Base-by-base conservation (phyloP, 78 protist species). In the Isochrysis galbana region DNA sequence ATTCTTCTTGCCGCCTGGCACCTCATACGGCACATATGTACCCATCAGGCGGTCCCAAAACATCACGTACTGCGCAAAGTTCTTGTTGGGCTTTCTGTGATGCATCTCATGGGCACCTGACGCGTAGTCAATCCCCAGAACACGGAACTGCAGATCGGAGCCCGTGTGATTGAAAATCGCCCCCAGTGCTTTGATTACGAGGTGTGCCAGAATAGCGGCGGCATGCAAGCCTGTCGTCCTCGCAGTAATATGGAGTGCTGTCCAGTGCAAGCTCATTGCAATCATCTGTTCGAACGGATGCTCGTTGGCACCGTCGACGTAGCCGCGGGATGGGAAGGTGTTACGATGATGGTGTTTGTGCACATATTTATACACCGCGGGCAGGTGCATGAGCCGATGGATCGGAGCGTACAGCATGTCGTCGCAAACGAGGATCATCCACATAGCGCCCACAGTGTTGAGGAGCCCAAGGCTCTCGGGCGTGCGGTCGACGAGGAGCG, bases 1-100 rank as follows among this genome's bases (percentile, higher is more conserved):
- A 10, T 54, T 19, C 67, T 54, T 54, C 67, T 54, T 54, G 32
- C 32, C 67, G 19, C 19, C 67, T 19, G 67, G 10, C 32, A 19
- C 19, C 47, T 39, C 51, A 36, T 80, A 80, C 48, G 3, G 32
- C 55, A 7, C 2, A 38, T 41, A 80, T 3, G 88, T 42, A 19
- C 88, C 88, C 88, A 80, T 80, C 36, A 80, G 36, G 41, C 38
- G 51, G 23, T 80, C 88, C 55, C 54, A 44, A 5, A 44, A 32
- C 88, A 80, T 80, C 29, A 80, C 51, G 54, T 80, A 80, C 88
- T 80, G 88, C 36, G 88, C 88, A 29, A 21, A 80, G 54, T 80
- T 80, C 41, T 2, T 23, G 19, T 7, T 41, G 11, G 51, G 51
- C 88, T 44, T 41, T n/a, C 88, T 46, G 38, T 80, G 88, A 36